Conservation (phyloP, 164 flowering plant species). For the Vitis rupestris region DNA sequence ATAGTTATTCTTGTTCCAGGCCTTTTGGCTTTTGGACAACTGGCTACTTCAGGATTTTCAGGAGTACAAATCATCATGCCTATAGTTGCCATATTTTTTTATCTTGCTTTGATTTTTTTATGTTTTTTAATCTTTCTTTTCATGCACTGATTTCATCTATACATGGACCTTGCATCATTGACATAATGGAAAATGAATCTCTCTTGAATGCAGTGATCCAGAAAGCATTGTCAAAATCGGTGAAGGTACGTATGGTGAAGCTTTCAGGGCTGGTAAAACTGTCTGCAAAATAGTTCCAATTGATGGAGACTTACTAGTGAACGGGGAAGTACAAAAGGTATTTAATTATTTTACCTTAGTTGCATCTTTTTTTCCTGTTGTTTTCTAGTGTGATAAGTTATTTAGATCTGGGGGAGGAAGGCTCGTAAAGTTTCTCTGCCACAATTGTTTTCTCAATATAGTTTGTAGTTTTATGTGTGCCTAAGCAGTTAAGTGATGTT, state of each 20-base stretch:
- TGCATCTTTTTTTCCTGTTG: neutral
- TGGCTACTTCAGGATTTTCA: too few relatives aligned
- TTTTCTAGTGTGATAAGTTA: neutral
- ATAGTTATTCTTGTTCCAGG: neutral
- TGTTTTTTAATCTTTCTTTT: neutral
- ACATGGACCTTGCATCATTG: neutral
- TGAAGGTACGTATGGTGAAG: conserved; percentile 99
- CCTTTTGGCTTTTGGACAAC: too few relatives aligned
- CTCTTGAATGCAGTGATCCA: conserved; percentile 45
- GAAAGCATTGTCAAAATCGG: conserved; percentile 68
- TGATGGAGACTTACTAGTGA: conserved; percentile 81
- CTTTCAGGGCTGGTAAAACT: conserved; percentile 67
- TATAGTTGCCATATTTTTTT: neutral
- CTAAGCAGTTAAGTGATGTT: too few relatives aligned
- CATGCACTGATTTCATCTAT: neutral
- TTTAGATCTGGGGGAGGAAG: conserved; percentile 1
- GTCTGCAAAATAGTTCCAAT: conserved; percentile 96
- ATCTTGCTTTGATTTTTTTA: neutral
- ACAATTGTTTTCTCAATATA: neutral
- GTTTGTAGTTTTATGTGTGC: too few relatives aligned
- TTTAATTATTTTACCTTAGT: neutral
- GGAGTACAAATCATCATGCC: too few relatives aligned
- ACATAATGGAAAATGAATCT: conserved; percentile 1
- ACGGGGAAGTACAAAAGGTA: conserved; percentile 97
- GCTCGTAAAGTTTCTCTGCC: neutral